Base-by-base conservation (phyloP, 176 grass and related monocot species). In the Oryza meridionalis region DNA sequence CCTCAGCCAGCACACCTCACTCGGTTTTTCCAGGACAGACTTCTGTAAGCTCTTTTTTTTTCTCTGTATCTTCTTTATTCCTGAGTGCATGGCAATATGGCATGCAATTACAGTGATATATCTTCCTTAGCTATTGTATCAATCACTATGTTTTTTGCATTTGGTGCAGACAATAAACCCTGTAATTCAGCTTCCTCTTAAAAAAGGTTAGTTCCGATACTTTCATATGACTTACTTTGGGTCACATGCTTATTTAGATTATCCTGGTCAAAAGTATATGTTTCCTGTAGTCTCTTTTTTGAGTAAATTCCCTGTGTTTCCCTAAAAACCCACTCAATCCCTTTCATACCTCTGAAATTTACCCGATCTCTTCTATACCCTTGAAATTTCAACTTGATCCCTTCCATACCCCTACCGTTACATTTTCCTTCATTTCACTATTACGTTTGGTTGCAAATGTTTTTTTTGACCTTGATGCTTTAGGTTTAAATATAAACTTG, bases 131-230 rank as follows among this genome's bases (percentile, higher is more conserved):
- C 62, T 83, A 47, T 61, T 76, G 44, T 84, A 76, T n/a, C 8
- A 84, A 78, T 44, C 11, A 73, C 15, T 40, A 29, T 27, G 38
- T 35, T 42, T 50, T 75, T 49, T 46, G 58, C 37, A 66, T 73
- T 32, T 86, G 59, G 16, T 75, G 77, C 77, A 94, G 92, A 82
- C 70, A 86, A 68, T 79, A 64, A 77, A 87, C 29, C 87, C 81
- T 26, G 87, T 76, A 78, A 47, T 84, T 72, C 77, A 22, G 17
- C 46, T 65, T 87, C 69, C 63, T 3, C 46, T 51, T 80, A 84
- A 78, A 91, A 86, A 87, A 87, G 81, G 92, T 94, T 81, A 76
- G 84, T 68, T 59, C 26, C 81, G 44, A 66, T 79, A 75, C 50
- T 71, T 25, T 2, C 40, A 29, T 73, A 12, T 73, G 79, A 8